These are phyloP conservation scores for Metarhizium anisopliae DNA, from an alignment of 2,329 filamentous ascomycete species.

Conservation along the genomic window DNA sequence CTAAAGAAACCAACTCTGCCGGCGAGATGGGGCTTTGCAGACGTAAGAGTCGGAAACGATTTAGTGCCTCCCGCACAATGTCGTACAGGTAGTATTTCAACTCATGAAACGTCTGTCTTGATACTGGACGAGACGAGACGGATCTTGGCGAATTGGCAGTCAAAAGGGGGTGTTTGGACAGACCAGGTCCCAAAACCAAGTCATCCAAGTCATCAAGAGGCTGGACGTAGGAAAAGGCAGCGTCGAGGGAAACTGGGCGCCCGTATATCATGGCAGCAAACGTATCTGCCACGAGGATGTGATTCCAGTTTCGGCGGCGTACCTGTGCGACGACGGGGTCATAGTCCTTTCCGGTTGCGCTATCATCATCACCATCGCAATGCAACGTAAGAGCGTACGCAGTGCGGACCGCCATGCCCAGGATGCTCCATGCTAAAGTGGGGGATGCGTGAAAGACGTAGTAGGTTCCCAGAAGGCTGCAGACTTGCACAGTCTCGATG, in stretches of 20 bases:
- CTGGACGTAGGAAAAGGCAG: constrained; percentile 16
- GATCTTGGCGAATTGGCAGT: neutral
- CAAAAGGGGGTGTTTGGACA: constrained; percentile 3
- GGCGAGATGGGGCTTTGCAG: constrained; percentile 10
- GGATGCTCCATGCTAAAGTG: constrained; percentile 3
- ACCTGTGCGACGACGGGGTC: constrained; percentile 13
- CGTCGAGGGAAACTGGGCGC: constrained; percentile 17
- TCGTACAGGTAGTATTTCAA: constrained; percentile 19
- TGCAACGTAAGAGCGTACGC: constrained; percentile 11
- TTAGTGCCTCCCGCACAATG: constrained; percentile 17
- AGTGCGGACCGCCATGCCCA: constrained; percentile 10
- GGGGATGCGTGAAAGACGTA: constrained; percentile 4
- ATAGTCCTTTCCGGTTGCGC: neutral
- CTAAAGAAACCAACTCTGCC: constrained; percentile 10
- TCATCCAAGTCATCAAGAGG: constrained; percentile 17
- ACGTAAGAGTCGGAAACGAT: constrained; percentile 16
- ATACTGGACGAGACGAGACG: constrained; percentile 4
- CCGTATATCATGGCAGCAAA: constrained; percentile 22
- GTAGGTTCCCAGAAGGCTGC: constrained; percentile 2
- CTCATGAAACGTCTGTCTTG: constrained; percentile 16
- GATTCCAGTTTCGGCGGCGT: constrained; percentile 21
- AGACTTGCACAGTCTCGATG: constrained; percentile 4
- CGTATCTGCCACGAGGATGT: constrained; percentile 18
- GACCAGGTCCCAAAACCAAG: constrained; percentile 3
- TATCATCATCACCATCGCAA: constrained; percentile 7